Conservation (phyloP, 192 early-diverging fungal genomes). For the Backusella mclennaniae region DNA sequence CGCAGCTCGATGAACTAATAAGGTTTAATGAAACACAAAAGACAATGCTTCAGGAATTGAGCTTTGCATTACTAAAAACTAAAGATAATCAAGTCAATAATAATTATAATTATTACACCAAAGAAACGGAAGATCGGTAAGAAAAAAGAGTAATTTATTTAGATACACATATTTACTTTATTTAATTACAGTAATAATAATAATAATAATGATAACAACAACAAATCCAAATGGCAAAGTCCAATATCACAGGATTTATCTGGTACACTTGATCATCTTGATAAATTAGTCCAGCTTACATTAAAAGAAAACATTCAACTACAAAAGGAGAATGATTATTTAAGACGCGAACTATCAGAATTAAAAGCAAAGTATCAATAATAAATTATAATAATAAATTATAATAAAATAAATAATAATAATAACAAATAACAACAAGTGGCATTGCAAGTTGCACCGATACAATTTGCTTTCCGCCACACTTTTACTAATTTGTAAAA, state of each 20-base stretch:
- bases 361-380: slow-evolving; percentile 4
- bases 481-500: neutral
- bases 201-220: neutral
- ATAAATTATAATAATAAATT: too few relatives aligned
- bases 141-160: neutral
- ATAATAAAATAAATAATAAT: too few relatives aligned
- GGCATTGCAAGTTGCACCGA: neutral
- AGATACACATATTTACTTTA: neutral
- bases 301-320: slow-evolving; percentile 12
- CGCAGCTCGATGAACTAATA: slow-evolving; percentile 24
- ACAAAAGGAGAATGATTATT: slow-evolving; percentile 20
- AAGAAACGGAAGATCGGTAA: neutral
- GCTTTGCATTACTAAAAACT: neutral
- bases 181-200: neutral
- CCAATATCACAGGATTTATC: slow-evolving; percentile 1
- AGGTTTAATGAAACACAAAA: slow-evolving; percentile 28
- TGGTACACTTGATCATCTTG: slow-evolving; percentile 9
- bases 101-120: neutral
- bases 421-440: neutral
- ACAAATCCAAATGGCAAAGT: neutral
- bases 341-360: slow-evolving; percentile 20
- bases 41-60: slow-evolving; percentile 19
- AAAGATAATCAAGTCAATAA: neutral
- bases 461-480: neutral
- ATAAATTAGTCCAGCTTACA: slow-evolving; percentile 22